These are phyloP conservation scores for Marchantia paleacea DNA, from an alignment of 225 moss, liverwort and hornwort genomes.

Conservation along the genomic window DNA sequence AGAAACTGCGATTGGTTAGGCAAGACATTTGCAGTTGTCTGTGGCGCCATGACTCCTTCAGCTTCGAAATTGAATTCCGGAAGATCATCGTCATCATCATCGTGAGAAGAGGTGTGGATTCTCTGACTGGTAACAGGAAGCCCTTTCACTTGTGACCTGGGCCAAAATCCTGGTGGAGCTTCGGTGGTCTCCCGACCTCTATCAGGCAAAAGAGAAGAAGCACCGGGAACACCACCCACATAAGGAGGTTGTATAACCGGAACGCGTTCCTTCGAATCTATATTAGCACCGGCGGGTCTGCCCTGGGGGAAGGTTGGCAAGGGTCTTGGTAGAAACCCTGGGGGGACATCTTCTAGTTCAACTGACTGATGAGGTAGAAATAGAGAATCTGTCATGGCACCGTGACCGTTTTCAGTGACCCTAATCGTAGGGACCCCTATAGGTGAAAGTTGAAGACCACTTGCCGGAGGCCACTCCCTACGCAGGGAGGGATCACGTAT, in stretches of 20 bases:
- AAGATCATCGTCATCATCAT: constrained; percentile 88
- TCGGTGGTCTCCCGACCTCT: constrained; percentile 20
- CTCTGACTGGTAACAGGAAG: constrained; percentile 14
- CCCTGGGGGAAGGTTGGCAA: constrained; percentile 28
- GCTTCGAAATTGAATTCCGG: constrained; percentile 85
- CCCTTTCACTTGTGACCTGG: constrained; percentile 14
- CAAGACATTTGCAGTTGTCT: constrained; percentile 32
- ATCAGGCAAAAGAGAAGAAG: constrained; percentile 12
- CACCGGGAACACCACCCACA: constrained; percentile 10
- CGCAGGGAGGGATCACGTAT: constrained; percentile 47
- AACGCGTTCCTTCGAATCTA: constrained; percentile 19
- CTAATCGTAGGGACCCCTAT: constrained; percentile 46
- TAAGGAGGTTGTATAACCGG: constrained; percentile 25
- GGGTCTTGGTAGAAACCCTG: constrained; percentile 68
- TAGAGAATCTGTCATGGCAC: constrained; percentile 29
- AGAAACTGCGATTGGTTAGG: constrained; percentile 29
- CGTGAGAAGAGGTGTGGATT: constrained; percentile 34
- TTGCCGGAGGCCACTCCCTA: constrained; percentile 50
- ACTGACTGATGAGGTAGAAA: constrained; percentile 23
- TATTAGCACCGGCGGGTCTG: constrained; percentile 20
- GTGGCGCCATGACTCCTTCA: constrained; percentile 38
- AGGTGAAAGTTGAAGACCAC: constrained; percentile 37
- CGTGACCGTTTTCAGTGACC: constrained; percentile 18
- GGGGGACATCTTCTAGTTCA: constrained; percentile 58
- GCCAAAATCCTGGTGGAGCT: constrained; percentile 35